These are phyloP conservation scores for Castanea mollissima DNA, from an alignment of 306 rosid genomes.

Conservation along the genomic window DNA sequence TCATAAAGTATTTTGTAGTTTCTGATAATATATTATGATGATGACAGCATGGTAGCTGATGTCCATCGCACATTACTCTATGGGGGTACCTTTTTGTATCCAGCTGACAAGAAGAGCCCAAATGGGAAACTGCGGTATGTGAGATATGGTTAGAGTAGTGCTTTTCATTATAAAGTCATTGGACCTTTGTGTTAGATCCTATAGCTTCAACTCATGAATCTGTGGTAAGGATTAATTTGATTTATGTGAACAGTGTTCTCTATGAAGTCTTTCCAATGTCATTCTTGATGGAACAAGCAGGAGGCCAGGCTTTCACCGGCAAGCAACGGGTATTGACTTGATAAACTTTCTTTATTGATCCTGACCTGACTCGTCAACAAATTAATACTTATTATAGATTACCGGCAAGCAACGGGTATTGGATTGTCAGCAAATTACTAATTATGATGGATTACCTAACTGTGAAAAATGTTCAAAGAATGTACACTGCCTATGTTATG, in stretches of 20 bases:
- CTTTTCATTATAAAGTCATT: not conserved
- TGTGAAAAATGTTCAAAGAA: not conserved
- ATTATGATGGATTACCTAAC: not conserved
- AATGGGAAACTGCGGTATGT: constrained; percentile 91
- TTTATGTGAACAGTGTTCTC: constrained; percentile 53
- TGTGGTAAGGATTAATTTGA: constrained; percentile 5
- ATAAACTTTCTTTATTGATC: constrained; percentile 1
- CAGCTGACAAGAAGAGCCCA: constrained; percentile 97
- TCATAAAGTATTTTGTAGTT: not conserved
- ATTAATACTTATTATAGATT: not conserved
- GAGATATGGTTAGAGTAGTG: not conserved
- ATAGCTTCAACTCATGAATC: not conserved
- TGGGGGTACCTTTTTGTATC: constrained; percentile 96
- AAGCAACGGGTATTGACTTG: constrained; percentile 58
- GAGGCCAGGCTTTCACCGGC: constrained; percentile 94
- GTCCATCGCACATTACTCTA: constrained; percentile 98
- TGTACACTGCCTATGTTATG: not conserved
- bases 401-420: not conserved
- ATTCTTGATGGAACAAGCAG: constrained; percentile 94
- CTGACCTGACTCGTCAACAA: not conserved
- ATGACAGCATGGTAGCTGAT: constrained; percentile 96
- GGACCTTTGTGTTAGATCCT: not conserved
- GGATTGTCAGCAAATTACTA: not conserved
- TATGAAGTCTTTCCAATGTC: constrained; percentile 99
- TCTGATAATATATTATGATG: not conserved